Evolutionary conservation across 2,329 filamentous ascomycete species (phyloP).

Genomic region (Chrysoporthe puriensis): DNA sequence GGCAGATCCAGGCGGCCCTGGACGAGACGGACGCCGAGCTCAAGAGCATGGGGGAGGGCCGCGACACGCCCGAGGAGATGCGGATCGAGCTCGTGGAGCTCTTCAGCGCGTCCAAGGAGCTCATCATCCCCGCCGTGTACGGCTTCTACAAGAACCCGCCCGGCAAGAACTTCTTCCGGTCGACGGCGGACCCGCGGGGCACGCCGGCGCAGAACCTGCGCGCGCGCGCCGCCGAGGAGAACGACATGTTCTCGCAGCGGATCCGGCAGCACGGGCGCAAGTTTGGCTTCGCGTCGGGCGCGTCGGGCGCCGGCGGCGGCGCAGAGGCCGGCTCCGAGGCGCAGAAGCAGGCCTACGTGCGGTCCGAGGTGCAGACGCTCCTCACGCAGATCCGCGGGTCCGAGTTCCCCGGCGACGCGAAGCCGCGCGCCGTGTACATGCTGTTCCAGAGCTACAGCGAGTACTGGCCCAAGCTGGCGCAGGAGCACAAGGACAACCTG

Average conservation of each 20-base stretch:
- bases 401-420: constrained; percentile 56
- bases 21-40: constrained; percentile 54
- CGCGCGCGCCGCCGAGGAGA: constrained; percentile 55
- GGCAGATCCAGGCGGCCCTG: constrained; percentile 54
- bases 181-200: constrained; percentile 52
- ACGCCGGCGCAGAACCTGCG: constrained; percentile 56
- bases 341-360: constrained; percentile 52
- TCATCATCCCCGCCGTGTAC: constrained; percentile 57
- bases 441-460: constrained; percentile 57
- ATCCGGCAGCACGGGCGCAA: constrained; percentile 55
- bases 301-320: constrained; percentile 29
- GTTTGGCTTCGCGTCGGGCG: constrained; percentile 45
- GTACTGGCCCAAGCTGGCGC: constrained; percentile 55
- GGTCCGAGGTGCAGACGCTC: constrained; percentile 52
- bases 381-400: constrained; percentile 55
- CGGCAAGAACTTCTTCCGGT: constrained; percentile 54
- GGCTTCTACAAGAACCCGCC: constrained; percentile 61
- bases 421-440: constrained; percentile 57
- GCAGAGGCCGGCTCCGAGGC: constrained; percentile 33
- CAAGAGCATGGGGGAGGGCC: constrained; percentile 53
- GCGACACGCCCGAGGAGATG: constrained; percentile 58
- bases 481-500: constrained; percentile 58
- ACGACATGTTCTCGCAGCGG: constrained; percentile 52
- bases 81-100: constrained; percentile 57
- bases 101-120: constrained; percentile 55